These are phyloP conservation scores for Gyromitra esculenta DNA, from an alignment of 2,329 filamentous ascomycete species.

Conservation along the genomic window DNA sequence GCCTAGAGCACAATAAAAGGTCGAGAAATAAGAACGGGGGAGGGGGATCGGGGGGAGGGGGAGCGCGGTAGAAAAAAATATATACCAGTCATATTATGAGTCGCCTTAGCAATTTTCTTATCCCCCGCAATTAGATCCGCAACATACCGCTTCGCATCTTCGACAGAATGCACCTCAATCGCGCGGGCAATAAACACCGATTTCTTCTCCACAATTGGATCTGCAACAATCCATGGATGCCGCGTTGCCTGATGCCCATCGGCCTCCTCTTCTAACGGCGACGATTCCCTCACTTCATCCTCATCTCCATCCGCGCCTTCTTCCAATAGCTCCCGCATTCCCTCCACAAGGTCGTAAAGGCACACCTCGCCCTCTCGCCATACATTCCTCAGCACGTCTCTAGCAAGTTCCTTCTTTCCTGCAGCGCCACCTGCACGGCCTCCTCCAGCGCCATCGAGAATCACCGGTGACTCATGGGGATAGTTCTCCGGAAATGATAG, in stretches of 20 bases:
- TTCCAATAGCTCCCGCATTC: slow-evolving; percentile 65
- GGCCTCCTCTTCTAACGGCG: slow-evolving; percentile 47
- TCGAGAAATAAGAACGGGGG: not conserved
- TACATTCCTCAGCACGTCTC: slow-evolving; percentile 72
- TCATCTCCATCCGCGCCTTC: slow-evolving; percentile 53
- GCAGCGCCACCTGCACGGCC: slow-evolving; percentile 68
- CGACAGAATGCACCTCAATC: slow-evolving; percentile 73
- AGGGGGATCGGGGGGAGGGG: too few species aligned
- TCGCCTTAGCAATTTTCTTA: slow-evolving; percentile 83
- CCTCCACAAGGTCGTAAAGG: slow-evolving; percentile 89
- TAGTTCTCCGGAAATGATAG: slow-evolving; percentile 78
- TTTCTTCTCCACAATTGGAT: slow-evolving; percentile 79
- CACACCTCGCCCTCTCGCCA: slow-evolving; percentile 81
- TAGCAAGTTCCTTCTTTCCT: slow-evolving; percentile 78
- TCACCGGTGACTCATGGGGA: slow-evolving; percentile 75
- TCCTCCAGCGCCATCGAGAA: slow-evolving; percentile 81
- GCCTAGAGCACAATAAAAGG: too few species aligned
- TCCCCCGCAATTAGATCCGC: slow-evolving; percentile 81
- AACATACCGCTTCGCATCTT: slow-evolving; percentile 76
- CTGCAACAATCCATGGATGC: slow-evolving; percentile 77
- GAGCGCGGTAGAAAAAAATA: not conserved
- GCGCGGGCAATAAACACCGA: slow-evolving; percentile 87
- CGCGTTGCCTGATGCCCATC: slow-evolving; percentile 17
- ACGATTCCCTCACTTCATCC: slow-evolving; percentile 48
- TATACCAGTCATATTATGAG: slow-evolving; percentile 81